Base-by-base conservation (phyloP, 163 green algal genomes). In the Volvox carteri region DNA sequence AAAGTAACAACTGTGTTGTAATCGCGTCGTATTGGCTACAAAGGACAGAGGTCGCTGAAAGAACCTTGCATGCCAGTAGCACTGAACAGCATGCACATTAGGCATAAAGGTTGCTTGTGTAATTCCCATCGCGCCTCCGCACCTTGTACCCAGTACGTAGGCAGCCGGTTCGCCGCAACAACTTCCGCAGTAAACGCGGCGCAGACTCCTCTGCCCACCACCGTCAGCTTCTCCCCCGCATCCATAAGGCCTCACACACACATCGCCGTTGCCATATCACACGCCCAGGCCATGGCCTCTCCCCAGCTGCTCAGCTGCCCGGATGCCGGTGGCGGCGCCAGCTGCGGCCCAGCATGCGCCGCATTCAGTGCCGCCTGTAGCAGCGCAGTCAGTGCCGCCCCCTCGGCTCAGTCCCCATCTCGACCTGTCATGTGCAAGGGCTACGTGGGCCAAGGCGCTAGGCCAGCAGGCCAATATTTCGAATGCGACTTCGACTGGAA, bases 401-500 rank as follows among this genome's bases (percentile, higher is more conserved):
- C 33, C 42, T 9, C 7, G 25, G 11, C 25, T 16, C 70, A 65
- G 44, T 2, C 28, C 33, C 2, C 33, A 73, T 2, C 25, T 28
- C 73, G 73, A 28, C 44, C 62, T 39, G 1, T 58, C 37, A 25
- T 33, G 12, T 87, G 79, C 44, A 11, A 37, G 0, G 65, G 84
- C 12, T 95, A 88, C 78, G 90, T 95, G 1, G 93, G 93, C 0
- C 91, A 94, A 50, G 79, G 73, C 21, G 81, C 79, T 6, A 54
- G 58, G 19, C 39, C 86, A 21, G 92, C 94, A 16, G 78, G 48
- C 0, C 88, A 95, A 89, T 96, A 96, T 78, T 91, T 95, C 77
- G 65, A 87, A 35, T 70, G 48, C 1, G 94, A 96, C 46, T 96
- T 96, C 78, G 85, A 91, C 37, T 96, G 92, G 92, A 37, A 85